Evolutionary conservation across 306 rosid genomes (phyloP).

Genomic region (Erythrophleum fordii): DNA sequence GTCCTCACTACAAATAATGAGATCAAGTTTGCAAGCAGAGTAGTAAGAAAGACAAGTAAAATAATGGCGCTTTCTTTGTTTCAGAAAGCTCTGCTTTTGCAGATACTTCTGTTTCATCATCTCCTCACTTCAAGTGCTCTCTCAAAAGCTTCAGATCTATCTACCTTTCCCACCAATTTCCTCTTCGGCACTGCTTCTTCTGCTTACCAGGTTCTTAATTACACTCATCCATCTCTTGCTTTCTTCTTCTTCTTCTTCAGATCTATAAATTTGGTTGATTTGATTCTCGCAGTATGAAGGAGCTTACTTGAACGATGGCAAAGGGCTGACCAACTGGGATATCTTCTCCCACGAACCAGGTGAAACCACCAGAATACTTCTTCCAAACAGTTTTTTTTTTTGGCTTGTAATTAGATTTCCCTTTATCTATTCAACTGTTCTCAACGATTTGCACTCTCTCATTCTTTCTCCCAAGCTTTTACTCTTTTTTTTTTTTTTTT

Average conservation of each 20-base stretch:
- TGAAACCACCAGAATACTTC: constrained; percentile 14
- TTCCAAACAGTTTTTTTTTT: too few relatives aligned
- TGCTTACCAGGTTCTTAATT: constrained; percentile 36
- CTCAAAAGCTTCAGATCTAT: neutral
- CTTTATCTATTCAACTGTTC: too few relatives aligned
- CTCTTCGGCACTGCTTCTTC: constrained; percentile 45
- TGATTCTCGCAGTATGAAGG: constrained; percentile 61
- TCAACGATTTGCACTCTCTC: too few relatives aligned
- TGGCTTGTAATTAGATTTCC: too few relatives aligned
- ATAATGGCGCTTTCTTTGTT: constrained; percentile 1
- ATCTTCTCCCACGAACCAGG: constrained; percentile 62
- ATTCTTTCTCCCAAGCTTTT: too few relatives aligned
- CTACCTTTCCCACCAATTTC: constrained; percentile 32
- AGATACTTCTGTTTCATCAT: neutral
- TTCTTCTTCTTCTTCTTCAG: neutral
- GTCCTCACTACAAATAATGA: too few relatives aligned
- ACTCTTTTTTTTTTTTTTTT: too few relatives aligned
- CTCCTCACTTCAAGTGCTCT: constrained; percentile 1
- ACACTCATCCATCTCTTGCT: neutral
- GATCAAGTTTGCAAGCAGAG: too few relatives aligned
- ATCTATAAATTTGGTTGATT: too few relatives aligned
- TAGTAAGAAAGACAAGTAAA: neutral
- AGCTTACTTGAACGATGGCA: constrained; percentile 64
- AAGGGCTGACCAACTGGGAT: constrained; percentile 67
- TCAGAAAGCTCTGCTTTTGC: neutral